phyloP scores from a whole-genome alignment of 2,329 filamentous ascomycete genomes.

The Aureobasidium leucospermi region DNA sequence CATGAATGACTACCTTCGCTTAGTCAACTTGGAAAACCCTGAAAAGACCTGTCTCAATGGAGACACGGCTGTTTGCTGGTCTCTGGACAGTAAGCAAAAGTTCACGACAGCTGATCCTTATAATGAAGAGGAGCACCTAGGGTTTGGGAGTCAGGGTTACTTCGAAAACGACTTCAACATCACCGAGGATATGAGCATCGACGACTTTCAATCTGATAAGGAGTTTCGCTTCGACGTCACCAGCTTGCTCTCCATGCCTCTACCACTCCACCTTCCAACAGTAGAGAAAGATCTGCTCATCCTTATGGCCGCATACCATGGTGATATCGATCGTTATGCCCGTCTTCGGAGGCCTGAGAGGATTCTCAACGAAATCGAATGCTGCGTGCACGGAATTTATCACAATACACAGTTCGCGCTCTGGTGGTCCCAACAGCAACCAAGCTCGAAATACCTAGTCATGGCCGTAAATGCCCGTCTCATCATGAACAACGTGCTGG shows the following conservation, averaged over 20 bases:
- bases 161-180: constrained; percentile 24
- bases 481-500: constrained; percentile 29
- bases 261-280: constrained; percentile 31
- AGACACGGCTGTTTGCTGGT: constrained; percentile 28
- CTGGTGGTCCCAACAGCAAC: constrained; percentile 24
- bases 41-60: constrained; percentile 26
- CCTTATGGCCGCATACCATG: constrained; percentile 31
- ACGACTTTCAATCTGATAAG: constrained; percentile 6
- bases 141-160: neutral
- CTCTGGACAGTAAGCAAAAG: constrained; percentile 19
- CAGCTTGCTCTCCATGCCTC: constrained; percentile 20
- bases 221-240: neutral
- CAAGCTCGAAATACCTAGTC: neutral
- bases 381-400: constrained; percentile 31
- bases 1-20: constrained; percentile 33
- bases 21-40: constrained; percentile 16
- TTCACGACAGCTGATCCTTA: neutral
- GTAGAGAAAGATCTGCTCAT: constrained; percentile 35
- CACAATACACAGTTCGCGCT: constrained; percentile 32
- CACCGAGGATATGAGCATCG: constrained; percentile 25
- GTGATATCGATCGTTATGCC: constrained; percentile 34
- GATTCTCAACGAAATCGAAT: constrained; percentile 22
- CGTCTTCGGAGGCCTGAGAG: constrained; percentile 27
- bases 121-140: neutral
- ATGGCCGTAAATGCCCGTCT: constrained; percentile 22